Evolutionary conservation across 306 rosid species (phyloP).

Genomic region (Cotoneaster glaucophyllus): DNA sequence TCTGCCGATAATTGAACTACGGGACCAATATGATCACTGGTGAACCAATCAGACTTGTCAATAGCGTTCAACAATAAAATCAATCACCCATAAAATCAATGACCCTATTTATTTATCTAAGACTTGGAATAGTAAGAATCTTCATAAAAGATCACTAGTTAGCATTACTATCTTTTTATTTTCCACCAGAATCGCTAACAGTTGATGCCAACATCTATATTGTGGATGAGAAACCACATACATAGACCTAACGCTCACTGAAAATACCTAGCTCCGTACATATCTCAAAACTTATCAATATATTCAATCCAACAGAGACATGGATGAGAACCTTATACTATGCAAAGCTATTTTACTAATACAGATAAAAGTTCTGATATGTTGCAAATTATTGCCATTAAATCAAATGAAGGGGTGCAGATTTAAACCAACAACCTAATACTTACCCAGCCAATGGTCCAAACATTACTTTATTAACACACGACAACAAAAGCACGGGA

Average conservation of each 20-base stretch:
- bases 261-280: neutral
- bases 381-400: neutral
- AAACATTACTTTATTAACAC: neutral
- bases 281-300: neutral
- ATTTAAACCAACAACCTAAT: neutral
- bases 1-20: neutral
- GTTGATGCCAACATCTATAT: neutral
- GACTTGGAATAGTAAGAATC: neutral
- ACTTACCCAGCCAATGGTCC: neutral
- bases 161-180: neutral
- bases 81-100: neutral
- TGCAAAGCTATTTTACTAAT: neutral
- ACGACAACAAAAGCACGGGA: neutral
- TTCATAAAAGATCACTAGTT: neutral
- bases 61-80: neutral
- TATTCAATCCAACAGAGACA: neutral
- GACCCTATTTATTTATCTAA: neutral
- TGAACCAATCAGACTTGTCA: neutral
- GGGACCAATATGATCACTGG: neutral
- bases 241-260: neutral
- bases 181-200: neutral
- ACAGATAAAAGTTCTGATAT: neutral
- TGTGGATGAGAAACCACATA: neutral
- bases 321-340: neutral
- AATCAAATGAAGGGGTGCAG: neutral